These are phyloP conservation scores for Malassezia furfur DNA, from an alignment of 1,284 basidiomycete species.

Conservation along the genomic window DNA sequence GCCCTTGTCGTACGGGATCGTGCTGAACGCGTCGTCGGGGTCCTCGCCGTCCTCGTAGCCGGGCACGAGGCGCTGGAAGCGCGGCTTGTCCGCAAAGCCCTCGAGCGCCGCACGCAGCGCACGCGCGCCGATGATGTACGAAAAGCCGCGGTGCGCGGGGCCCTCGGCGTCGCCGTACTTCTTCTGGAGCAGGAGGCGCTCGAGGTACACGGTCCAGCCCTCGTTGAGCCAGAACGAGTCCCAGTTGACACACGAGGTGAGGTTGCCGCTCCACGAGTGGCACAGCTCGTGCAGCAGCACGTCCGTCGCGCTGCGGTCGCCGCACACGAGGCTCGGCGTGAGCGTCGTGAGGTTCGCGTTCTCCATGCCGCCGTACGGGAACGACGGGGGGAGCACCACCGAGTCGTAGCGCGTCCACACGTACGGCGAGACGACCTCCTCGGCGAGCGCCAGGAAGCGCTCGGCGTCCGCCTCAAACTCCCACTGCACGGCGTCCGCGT, in stretches of 20 bases:
- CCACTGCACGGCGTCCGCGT: constrained; percentile 41
- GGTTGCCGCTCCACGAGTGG: constrained; percentile 45
- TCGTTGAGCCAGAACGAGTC: constrained; percentile 49
- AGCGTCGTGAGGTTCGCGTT: constrained; percentile 46
- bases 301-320: constrained; percentile 38
- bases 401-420: constrained; percentile 82
- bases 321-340: constrained; percentile 42
- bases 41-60: constrained; percentile 72
- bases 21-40: constrained; percentile 51
- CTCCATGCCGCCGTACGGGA: constrained; percentile 59
- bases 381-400: constrained; percentile 82
- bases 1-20: constrained; percentile 66
- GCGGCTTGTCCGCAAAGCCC: constrained; percentile 52
- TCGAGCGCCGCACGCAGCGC: constrained; percentile 64
- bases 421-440: constrained; percentile 54
- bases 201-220: constrained; percentile 86
- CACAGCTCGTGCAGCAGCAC: constrained; percentile 52
- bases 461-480: constrained; percentile 46
- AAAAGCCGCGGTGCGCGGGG: constrained; percentile 69
- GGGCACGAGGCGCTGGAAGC: constrained; percentile 76
- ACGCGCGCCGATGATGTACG: constrained; percentile 66
- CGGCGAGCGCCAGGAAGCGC: constrained; percentile 41
- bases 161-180: constrained; percentile 57
- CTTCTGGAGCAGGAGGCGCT: constrained; percentile 67
- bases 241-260: constrained; percentile 46